Conservation (phyloP, 768 basidiomycete species). For the Rhizopogon roseolus region DNA sequence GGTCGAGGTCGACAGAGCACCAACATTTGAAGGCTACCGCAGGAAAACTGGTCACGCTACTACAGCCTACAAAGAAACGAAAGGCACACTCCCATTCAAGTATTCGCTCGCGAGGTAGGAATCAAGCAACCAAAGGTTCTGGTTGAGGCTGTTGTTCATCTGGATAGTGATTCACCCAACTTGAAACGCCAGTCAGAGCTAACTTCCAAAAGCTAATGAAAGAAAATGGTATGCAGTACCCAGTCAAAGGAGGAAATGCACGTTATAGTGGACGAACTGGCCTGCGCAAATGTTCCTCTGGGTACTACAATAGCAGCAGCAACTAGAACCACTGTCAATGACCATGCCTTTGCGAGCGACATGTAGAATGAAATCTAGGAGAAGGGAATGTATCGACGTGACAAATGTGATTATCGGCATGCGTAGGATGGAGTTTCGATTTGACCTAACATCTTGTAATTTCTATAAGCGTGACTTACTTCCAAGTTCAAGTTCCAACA, state of each 20-base stretch:
- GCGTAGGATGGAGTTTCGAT: too few species aligned
- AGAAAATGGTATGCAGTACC: neutral
- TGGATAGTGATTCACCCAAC: conserved; percentile 3
- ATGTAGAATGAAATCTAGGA: neutral
- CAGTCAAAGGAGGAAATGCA: neutral
- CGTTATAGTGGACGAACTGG: neutral
- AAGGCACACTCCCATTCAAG: conserved; percentile 32
- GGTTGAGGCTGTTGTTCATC: conserved; percentile 40
- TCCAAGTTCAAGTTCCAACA: too few species aligned
- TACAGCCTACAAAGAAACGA: neutral
- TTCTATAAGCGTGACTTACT: too few species aligned
- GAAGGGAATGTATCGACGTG: neutral
- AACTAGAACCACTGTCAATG: neutral
- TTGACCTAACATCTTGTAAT: too few species aligned
- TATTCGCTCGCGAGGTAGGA: conserved; percentile 40
- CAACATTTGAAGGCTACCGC: conserved; percentile 34
- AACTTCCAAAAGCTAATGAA: neutral
- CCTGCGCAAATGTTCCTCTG: neutral
- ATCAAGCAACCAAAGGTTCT: conserved; percentile 42
- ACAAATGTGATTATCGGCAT: too few species aligned
- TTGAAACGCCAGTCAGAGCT: neutral
- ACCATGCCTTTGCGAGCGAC: neutral
- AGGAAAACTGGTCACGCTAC: conserved; percentile 3
- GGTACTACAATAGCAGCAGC: neutral
- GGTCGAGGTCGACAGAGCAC: too few species aligned